Base-by-base conservation (phyloP, 306 rosid genomes). In the Lablab purpureus region DNA sequence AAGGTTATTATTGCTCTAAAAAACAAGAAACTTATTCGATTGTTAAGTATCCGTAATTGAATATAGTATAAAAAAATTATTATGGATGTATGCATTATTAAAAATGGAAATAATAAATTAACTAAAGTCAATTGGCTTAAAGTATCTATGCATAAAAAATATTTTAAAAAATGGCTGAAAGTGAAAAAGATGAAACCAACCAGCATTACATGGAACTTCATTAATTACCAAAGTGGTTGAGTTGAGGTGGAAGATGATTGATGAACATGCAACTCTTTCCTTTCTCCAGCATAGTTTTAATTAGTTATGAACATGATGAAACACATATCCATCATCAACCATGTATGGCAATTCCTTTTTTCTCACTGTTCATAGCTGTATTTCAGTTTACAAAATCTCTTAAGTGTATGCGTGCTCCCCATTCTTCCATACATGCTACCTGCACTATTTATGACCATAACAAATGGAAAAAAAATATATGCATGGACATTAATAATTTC, bases 261-360 rank as follows among this genome's bases (percentile, higher is more conserved):
- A n/a, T n/a, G n/a, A n/a, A n/a, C 8, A 34, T 34, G 40, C 8
- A 34, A 34, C 40, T 34, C 8, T 34, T 34, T 34, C 1, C 7
- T 5, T 32, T 32, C 36, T n/a, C 36, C 36, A 32, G 4, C 1
- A 7, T 32, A 0, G 40, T 34, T 34, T n/a, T 34, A 34, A 0
- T 8, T 9, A 34, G 40, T 34, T 23, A 75, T 58, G 73, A 68
- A 64, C 7, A 58, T 14, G 52, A 67, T 47, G 77, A 41, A 5
- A 58, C 25, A 22, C 73, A 12, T 58, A n/a, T n/a, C n/a, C 72
- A 47, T 49, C 54, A 62, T 50, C 5, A 10, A 43, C 15, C 62
- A 27, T 28, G 82, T 77, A 71, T 71, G 85, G 79, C n/a, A 27
- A 70, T 28, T 59, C 32, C 55, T 17, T 47, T 46, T 67, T 81